Conservation (phyloP, 129 eudicot genomes). For the Flaveria brownii region DNA sequence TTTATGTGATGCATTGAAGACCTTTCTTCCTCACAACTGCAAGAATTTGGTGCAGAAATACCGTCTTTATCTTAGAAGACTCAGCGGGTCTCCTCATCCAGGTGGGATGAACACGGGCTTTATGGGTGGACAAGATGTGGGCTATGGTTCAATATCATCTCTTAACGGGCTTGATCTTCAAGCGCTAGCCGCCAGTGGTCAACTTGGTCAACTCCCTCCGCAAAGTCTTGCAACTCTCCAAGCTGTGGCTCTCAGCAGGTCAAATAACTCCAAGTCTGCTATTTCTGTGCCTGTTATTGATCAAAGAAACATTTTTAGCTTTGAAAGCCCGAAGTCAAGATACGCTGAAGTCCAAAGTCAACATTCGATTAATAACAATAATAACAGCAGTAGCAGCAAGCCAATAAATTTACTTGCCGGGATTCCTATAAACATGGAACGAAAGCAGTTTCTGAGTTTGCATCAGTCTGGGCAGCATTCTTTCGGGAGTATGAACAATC, state of each 20-base stretch:
- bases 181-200: constrained; percentile 88
- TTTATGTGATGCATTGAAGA: constrained; percentile 47
- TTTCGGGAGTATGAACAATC: constrained; percentile 35
- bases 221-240: constrained; percentile 89
- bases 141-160: constrained; percentile 64
- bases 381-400: constrained; percentile 31
- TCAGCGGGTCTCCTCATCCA: constrained; percentile 84
- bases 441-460: constrained; percentile 74
- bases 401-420: constrained; percentile 84
- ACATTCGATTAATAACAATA: constrained; percentile 37
- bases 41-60: constrained; percentile 80
- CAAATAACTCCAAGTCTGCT: constrained; percentile 48
- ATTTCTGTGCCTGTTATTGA: constrained; percentile 57
- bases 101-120: constrained; percentile 66
- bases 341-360: constrained; percentile 61
- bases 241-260: constrained; percentile 60
- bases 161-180: constrained; percentile 78
- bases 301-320: constrained; percentile 86
- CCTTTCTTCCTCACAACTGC: constrained; percentile 47
- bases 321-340: constrained; percentile 61
- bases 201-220: constrained; percentile 75
- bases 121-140: constrained; percentile 61
- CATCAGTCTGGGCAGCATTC: constrained; percentile 55
- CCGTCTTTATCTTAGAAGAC: constrained; percentile 91
- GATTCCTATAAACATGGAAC: constrained; percentile 88